Conservation (phyloP, 805 yeast species). For the Sugiyamaella americana region DNA sequence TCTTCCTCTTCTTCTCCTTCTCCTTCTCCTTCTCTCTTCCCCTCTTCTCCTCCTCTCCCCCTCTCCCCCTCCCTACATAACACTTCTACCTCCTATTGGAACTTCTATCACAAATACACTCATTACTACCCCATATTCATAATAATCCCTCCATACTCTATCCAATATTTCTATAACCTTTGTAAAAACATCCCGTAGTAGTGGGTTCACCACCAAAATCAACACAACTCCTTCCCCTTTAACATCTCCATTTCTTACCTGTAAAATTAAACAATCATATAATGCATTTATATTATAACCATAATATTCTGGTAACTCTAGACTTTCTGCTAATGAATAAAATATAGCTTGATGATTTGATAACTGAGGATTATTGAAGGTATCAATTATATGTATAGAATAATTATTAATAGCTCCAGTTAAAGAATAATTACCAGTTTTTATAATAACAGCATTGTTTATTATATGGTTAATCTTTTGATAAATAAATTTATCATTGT, state of each 20-base stretch:
- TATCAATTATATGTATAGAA: conserved; percentile 8
- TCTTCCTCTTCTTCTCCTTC: too few relatives aligned
- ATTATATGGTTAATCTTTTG: neutral
- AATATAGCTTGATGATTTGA: conserved; percentile 1
- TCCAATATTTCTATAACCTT: conserved; percentile 4
- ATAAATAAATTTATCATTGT: neutral
- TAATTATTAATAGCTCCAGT: too few relatives aligned
- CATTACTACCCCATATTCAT: conserved; percentile 5
- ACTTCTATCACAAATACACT: conserved; percentile 2
- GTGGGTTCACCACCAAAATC: conserved; percentile 4
- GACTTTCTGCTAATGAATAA: conserved; percentile 10
- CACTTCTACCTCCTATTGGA: too few relatives aligned
- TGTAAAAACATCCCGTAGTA: neutral
- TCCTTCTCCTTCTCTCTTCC: too few relatives aligned
- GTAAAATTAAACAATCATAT: conserved; percentile 12
- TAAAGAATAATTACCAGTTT: neutral
- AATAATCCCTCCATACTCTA: conserved; percentile 6
- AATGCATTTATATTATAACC: conserved; percentile 13
- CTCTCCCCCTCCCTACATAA: too few relatives aligned
- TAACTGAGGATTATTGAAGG: conserved; percentile 1
- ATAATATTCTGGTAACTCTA: conserved; percentile 15
- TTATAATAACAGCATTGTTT: too few relatives aligned
- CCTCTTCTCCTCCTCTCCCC: too few relatives aligned
- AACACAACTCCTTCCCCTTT: conserved; percentile 1
- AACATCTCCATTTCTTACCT: neutral